Percentiles rank a stretch among this genome's conserved stretches.
Conservation (phyloP, 176 grass and related monocot species). For the Secale cereale region DNA sequence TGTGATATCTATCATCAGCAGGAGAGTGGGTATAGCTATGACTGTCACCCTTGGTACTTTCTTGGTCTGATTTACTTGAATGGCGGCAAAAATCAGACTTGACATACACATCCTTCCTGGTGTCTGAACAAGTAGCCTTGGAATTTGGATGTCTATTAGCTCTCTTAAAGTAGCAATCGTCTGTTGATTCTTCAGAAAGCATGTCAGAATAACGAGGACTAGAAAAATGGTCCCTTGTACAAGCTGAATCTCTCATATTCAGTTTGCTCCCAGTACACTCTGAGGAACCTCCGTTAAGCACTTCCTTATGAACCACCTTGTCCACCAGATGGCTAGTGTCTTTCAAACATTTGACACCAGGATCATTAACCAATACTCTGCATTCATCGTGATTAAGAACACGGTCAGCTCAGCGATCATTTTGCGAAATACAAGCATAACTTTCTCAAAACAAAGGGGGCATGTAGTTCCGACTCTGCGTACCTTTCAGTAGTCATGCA, state of each 20-base stretch:
- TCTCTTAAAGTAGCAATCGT: constrained; percentile 50
- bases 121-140: constrained; percentile 15
- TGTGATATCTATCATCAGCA: constrained; percentile 23
- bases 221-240: constrained; percentile 15
- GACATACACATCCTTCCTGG: constrained; percentile 25
- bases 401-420: constrained; percentile 23
- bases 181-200: constrained; percentile 52
- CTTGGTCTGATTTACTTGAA: constrained; percentile 32
- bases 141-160: constrained; percentile 25
- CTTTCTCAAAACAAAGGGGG: constrained; percentile 1
- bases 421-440: constrained; percentile 16
- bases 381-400: constrained; percentile 34
- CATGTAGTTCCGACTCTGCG: constrained; percentile 3
- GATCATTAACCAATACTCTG: constrained; percentile 23
- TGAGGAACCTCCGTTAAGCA: constrained; percentile 5
- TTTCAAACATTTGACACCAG: constrained; percentile 15
- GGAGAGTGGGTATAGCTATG: constrained; percentile 26
- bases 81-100: constrained; percentile 25
- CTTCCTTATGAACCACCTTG: constrained; percentile 28
- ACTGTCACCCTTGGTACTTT: constrained; percentile 13
- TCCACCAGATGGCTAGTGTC: constrained; percentile 15
- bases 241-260: constrained; percentile 30
- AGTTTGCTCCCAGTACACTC: constrained; percentile 23
- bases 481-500: constrained; percentile 49
- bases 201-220: constrained; percentile 39